Percentiles rank a stretch among this genome's conserved stretches.
phyloP scores from a whole-genome alignment of 78 protist genomes.

The slime mould (Dictyostelium discoideum) region DNA sequence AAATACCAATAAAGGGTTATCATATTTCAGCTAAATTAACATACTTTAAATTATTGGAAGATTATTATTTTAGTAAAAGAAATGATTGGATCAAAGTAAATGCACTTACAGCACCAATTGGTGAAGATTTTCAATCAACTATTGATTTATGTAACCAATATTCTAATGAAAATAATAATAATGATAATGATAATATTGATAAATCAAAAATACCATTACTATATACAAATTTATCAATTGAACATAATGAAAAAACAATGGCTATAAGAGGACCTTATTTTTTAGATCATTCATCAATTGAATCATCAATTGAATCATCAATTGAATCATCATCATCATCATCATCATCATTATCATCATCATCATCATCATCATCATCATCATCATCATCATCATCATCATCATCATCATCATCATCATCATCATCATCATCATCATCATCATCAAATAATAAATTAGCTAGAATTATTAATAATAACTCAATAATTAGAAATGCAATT shows the following conservation, averaged over 20 bases:
- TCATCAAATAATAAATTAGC: neutral
- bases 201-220: constrained; percentile 28
- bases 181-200: neutral
- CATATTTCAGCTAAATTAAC: neutral
- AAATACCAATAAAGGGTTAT: constrained; percentile 12
- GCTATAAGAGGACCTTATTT: neutral
- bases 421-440: neutral
- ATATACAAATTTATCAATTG: constrained; percentile 17
- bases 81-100: constrained; percentile 16
- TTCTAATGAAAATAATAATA: neutral
- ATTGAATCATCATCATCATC: neutral
- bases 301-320: neutral
- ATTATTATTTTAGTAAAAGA: neutral
- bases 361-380: neutral
- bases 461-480: neutral
- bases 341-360: neutral
- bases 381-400: neutral
- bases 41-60: neutral
- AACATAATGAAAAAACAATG: neutral
- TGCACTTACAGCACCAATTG: constrained; percentile 46
- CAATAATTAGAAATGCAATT: constrained; percentile 51
- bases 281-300: neutral
- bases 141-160: neutral
- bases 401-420: neutral
- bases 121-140: neutral